Percentiles rank a stretch among this genome's conserved stretches.
Evolutionary conservation across 257 asterid genomes (phyloP).

Genomic region (Eustoma russellianum): DNA sequence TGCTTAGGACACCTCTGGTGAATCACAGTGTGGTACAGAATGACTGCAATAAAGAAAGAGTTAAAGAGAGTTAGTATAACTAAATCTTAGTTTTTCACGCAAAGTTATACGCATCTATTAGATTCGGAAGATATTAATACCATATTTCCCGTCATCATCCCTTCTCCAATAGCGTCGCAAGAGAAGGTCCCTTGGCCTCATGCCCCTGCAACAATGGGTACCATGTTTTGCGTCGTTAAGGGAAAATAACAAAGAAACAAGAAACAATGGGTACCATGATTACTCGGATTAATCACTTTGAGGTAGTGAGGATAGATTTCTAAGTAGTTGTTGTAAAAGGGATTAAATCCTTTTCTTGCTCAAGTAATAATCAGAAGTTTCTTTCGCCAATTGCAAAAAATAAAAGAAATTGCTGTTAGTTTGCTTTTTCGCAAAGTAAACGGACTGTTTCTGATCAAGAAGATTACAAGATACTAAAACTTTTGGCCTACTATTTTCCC

Average conservation of each 20-base stretch:
- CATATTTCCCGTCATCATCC: conserved; percentile 96
- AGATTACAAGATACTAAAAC: background rate
- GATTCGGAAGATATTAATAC: conserved; percentile 18
- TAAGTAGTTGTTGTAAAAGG: too few species aligned
- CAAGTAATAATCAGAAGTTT: too few species aligned
- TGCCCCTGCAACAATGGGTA: conserved; percentile 58
- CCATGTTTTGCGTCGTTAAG: background rate
- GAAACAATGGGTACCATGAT: too few species aligned
- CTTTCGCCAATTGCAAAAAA: too few species aligned
- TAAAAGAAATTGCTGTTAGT: too few species aligned
- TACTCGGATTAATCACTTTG: too few species aligned
- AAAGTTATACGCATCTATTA: too few species aligned
- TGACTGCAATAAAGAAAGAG: conserved; percentile 47
- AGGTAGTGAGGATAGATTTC: too few species aligned
- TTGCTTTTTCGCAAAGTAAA: background rate
- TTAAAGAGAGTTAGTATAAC: background rate
- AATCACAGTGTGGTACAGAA: conserved; percentile 80
- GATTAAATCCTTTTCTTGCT: too few species aligned
- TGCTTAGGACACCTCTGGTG: conserved; percentile 78
- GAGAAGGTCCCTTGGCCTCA: conserved; percentile 81
- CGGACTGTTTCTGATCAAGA: background rate
- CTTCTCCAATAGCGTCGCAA: conserved; percentile 95
- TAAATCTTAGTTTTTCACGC: too few species aligned
- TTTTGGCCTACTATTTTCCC: background rate
- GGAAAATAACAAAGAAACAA: too few species aligned